Percentiles rank a stretch among this genome's conserved stretches.
Evolutionary conservation across 177 flowering plant species (phyloP).

Genomic region (Tripterygium wilfordii): DNA sequence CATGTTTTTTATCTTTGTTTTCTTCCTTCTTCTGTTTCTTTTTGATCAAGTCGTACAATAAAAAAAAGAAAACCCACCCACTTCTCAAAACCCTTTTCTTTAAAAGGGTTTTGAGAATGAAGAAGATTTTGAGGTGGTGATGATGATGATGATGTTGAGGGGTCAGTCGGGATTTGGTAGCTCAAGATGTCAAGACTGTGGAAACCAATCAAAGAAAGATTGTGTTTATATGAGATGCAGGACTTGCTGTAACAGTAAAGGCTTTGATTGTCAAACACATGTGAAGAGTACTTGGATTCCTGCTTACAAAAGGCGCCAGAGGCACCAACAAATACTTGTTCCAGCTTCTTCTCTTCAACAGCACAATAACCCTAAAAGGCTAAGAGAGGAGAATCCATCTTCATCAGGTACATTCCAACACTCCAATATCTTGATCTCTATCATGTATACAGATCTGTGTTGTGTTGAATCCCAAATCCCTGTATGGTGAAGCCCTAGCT

Average conservation of each 20-base stretch:
- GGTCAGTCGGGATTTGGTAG: conserved; percentile 4
- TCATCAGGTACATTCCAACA: conserved; percentile 6
- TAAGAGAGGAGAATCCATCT: conserved; percentile 3
- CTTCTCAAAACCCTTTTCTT: no score
- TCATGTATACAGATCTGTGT: no score
- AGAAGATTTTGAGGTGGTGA: neutral
- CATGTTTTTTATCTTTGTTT: no score
- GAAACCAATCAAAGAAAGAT: conserved; percentile 49
- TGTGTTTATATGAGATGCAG: conserved; percentile 36
- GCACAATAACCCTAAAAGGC: conserved; percentile 19
- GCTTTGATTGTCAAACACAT: conserved; percentile 40
- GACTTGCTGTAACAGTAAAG: conserved; percentile 41
- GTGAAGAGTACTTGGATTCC: conserved; percentile 52
- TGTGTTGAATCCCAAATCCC: no score
- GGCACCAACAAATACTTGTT: conserved; percentile 10
- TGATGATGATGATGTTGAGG: conserved; percentile 7
- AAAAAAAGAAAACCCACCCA: no score
- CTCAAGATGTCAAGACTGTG: conserved; percentile 42
- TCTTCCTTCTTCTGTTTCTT: no score
- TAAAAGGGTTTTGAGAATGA: neutral
- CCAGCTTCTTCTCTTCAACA: neutral
- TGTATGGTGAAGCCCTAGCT: no score
- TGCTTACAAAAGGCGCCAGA: conserved; percentile 26
- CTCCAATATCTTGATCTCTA: no score
- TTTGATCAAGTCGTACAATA: no score